Percentiles rank a stretch among this genome's conserved stretches.
phyloP scores from a whole-genome alignment of 2,329 filamentous ascomycete genomes.

The Curvularia sp. region DNA sequence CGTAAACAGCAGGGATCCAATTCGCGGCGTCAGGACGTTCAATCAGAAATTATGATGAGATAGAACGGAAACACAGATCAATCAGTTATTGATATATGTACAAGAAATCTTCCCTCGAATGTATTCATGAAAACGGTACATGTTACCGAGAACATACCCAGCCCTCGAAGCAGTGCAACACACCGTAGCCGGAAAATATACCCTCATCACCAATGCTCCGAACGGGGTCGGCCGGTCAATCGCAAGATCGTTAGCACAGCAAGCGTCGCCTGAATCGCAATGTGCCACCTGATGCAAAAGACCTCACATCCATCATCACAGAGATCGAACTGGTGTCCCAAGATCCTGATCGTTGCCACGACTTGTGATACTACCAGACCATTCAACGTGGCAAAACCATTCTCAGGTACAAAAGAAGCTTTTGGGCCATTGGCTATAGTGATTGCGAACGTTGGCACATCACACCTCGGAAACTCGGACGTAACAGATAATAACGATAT shows the following conservation, averaged over 20 bases:
- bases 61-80: too few species aligned
- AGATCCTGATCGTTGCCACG: not conserved
- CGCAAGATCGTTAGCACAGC: conserved; percentile 1
- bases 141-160: too few species aligned
- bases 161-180: too few species aligned
- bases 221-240: not conserved
- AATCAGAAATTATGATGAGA: too few species aligned
- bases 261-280: not conserved
- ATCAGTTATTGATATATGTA: not conserved
- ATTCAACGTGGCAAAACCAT: not conserved
- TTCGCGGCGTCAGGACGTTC: too few species aligned
- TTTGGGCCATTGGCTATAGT: conserved; percentile 1
- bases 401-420: not conserved
- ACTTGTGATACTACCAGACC: conserved; percentile 7
- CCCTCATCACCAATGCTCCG: conserved; percentile 1
- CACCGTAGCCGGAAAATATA: not conserved
- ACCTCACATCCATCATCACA: not conserved
- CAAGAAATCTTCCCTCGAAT: too few species aligned
- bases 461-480: not conserved
- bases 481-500: conserved; percentile 6
- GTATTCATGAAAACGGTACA: too few species aligned
- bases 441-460: conserved; percentile 1
- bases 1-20: too few species aligned
- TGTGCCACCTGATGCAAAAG: not conserved
- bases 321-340: not conserved